These are phyloP conservation scores for Vigna radiata DNA, from an alignment of 306 rosid genomes.

Conservation along the genomic window DNA sequence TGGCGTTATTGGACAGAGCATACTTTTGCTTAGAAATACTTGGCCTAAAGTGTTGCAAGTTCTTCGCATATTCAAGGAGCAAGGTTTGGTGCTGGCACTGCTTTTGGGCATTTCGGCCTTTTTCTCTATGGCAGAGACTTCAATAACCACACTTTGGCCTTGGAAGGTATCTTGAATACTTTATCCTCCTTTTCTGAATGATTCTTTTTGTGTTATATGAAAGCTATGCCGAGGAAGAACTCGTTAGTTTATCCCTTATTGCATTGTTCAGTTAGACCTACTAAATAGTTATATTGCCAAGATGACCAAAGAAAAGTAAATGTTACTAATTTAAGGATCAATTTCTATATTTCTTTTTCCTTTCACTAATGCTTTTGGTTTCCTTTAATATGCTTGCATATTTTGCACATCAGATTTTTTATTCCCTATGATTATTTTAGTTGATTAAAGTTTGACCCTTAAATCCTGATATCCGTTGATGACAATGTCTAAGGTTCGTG, in stretches of 20 bases:
- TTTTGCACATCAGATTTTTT: conserved; percentile 24
- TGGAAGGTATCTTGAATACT: conserved; percentile 76
- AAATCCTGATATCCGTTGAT: conserved; percentile 39
- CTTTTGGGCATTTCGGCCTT: conserved; percentile 97
- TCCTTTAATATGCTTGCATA: conserved; percentile 16
- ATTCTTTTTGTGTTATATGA: conserved; percentile 25
- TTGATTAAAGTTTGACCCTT: conserved; percentile 34
- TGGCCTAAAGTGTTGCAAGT: conserved; percentile 84
- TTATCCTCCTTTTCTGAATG: conserved; percentile 18
- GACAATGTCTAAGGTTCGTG: conserved; percentile 65
- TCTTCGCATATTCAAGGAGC: conserved; percentile 88
- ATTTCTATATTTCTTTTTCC: conserved; percentile 32
- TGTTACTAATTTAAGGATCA: conserved; percentile 31
- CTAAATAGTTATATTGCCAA: not conserved
- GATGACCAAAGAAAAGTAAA: conserved; percentile 27
- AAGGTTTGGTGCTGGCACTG: conserved; percentile 78
- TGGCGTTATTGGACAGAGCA: conserved; percentile 76
- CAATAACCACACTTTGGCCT: conserved; percentile 98
- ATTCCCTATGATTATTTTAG: conserved; percentile 23
- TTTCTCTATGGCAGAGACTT: conserved; percentile 99
- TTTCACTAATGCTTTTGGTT: not conserved
- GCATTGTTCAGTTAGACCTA: conserved; percentile 12
- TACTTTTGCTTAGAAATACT: conserved; percentile 70
- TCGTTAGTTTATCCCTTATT: not conserved
- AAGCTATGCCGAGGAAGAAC: conserved; percentile 6